These are phyloP conservation scores for Cicer cuneatum DNA, from an alignment of 306 rosid species.

Conservation along the genomic window DNA sequence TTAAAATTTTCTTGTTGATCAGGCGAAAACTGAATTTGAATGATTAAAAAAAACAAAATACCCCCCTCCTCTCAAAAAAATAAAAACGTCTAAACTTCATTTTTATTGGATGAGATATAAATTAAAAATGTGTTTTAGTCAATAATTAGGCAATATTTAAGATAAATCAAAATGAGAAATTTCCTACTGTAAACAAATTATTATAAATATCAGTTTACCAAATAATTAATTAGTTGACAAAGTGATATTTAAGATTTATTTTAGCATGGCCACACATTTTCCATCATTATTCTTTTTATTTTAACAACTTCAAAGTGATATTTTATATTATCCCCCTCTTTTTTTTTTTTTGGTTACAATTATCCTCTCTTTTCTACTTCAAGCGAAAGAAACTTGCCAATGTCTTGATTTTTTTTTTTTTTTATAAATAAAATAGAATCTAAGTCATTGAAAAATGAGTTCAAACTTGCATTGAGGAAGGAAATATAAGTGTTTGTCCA, in stretches of 20 bases:
- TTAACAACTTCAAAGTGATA: neutral
- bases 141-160: neutral
- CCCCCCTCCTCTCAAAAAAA: too few relatives aligned
- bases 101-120: too few relatives aligned
- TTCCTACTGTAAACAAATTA: neutral
- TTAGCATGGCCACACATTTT: neutral
- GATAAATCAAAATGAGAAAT: neutral
- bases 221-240: neutral
- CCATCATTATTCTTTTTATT: neutral
- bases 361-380: neutral
- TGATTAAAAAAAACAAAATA: too few relatives aligned
- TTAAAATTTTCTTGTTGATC: too few relatives aligned
- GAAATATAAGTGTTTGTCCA: neutral
- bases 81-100: too few relatives aligned
- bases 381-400: constrained; percentile 13
- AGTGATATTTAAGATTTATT: too few relatives aligned
- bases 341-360: too few relatives aligned
- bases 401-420: neutral
- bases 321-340: neutral
- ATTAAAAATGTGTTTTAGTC: neutral
- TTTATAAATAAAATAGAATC: neutral
- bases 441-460: neutral
- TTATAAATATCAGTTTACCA: neutral
- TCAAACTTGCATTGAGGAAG: constrained; percentile 19
- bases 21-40: too few relatives aligned